phyloP scores from a whole-genome alignment of 1,139 yeast genomes.

The Kodamaea arcana region DNA sequence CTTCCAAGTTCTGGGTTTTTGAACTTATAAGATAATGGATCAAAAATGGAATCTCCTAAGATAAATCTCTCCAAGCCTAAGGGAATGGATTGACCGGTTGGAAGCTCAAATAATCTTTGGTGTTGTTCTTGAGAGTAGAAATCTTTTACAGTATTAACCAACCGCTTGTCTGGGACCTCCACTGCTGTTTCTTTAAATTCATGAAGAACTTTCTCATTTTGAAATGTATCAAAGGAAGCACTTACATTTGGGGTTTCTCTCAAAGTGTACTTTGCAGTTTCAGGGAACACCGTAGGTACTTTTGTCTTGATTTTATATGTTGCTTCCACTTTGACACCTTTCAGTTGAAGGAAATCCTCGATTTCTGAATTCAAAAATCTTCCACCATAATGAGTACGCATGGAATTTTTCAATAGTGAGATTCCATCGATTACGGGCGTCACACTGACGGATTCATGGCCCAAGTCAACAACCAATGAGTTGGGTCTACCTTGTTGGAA shows the following conservation, averaged over 20 bases:
- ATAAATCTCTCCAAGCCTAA: constrained; percentile 56
- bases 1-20: constrained; percentile 17
- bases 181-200: constrained; percentile 66
- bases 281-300: constrained; percentile 31
- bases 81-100: constrained; percentile 52
- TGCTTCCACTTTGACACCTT: constrained; percentile 17
- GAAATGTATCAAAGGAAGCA: constrained; percentile 35
- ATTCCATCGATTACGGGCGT: constrained; percentile 95
- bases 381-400: constrained; percentile 68
- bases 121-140: constrained; percentile 29
- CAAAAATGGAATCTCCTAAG: constrained; percentile 73
- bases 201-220: constrained; percentile 36
- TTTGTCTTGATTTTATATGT: constrained; percentile 19
- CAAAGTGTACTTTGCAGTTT: constrained; percentile 26
- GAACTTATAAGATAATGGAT: constrained; percentile 48
- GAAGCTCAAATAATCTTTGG: constrained; percentile 70
- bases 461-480: constrained; percentile 89
- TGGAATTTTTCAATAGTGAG: constrained; percentile 68
- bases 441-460: constrained; percentile 78
- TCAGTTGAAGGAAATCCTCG: constrained; percentile 21
- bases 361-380: constrained; percentile 49
- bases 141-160: constrained; percentile 24
- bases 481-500: constrained; percentile 94
- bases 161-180: constrained; percentile 48
- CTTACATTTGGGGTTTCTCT: constrained; percentile 32